Evolutionary conservation across 2,329 filamentous ascomycete genomes (phyloP).

Genomic region (Trichoderma sp.): DNA sequence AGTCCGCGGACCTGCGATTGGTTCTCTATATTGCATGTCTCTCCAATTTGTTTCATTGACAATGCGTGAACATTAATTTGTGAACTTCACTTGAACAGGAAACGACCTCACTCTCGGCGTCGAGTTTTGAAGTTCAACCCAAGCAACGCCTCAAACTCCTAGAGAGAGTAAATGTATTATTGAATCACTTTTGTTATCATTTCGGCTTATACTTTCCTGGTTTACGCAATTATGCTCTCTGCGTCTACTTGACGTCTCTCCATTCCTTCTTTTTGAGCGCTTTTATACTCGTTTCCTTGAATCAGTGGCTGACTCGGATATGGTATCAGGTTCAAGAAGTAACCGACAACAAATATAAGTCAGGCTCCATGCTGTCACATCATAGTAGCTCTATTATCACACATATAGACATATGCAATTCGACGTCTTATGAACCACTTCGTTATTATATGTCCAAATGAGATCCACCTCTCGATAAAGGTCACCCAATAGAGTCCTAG

Average conservation of each 20-base stretch:
- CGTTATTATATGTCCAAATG: neutral
- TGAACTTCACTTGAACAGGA: neutral
- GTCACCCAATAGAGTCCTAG: rapidly evolving
- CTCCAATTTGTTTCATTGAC: neutral
- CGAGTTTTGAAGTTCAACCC: neutral
- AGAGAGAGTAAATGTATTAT: neutral
- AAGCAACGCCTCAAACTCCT: neutral
- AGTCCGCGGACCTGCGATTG: neutral
- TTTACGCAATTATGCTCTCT: neutral
- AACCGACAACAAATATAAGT: rapidly evolving
- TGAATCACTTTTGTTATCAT: neutral
- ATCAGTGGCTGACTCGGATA: neutral
- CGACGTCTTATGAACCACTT: neutral
- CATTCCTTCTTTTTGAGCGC: neutral
- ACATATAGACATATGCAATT: too few species aligned
- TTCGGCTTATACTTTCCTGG: neutral
- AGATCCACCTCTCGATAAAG: neutral
- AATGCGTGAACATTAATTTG: neutral
- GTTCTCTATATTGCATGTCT: neutral
- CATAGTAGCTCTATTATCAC: rapidly evolving
- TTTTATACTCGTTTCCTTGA: neutral
- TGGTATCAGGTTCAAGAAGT: neutral
- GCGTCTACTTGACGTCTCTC: neutral
- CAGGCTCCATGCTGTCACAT: neutral
- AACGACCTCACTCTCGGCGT: neutral